A percentile compares a stretch with the other conserved stretches of the same genome.
Evolutionary conservation across 192 early-diverging fungal genomes (phyloP).

Genomic region (Linnemannia elongata): DNA sequence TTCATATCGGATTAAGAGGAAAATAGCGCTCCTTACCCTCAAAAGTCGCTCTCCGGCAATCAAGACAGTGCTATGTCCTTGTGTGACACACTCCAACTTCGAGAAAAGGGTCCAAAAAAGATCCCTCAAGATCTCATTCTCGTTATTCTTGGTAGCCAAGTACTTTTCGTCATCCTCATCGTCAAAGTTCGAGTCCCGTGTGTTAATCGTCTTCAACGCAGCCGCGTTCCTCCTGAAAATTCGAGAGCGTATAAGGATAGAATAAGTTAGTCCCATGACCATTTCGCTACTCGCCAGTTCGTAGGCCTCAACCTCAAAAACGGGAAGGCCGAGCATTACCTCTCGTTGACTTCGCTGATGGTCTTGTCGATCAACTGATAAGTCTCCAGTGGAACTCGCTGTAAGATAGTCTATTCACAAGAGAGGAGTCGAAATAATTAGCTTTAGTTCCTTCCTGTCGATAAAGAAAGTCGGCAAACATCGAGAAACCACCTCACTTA

Average conservation of each 20-base stretch:
- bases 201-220: conserved; percentile 55
- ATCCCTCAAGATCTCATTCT: conserved; percentile 81
- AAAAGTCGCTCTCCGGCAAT: conserved; percentile 69
- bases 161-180: conserved; percentile 63
- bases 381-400: conserved; percentile 78
- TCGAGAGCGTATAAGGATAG: background rate
- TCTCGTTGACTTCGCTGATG: conserved; percentile 79
- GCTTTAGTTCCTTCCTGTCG: background rate
- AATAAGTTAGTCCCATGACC: background rate
- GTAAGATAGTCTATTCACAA: conserved; percentile 71
- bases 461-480: background rate
- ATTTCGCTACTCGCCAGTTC: background rate
- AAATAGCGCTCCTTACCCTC: conserved; percentile 33
- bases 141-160: conserved; percentile 65
- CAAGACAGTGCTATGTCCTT: conserved; percentile 80
- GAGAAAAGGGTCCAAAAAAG: conserved; percentile 83
- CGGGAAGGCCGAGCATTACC: conserved; percentile 52
- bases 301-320: background rate
- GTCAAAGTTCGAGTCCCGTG: conserved; percentile 55
- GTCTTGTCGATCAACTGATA: conserved; percentile 81
- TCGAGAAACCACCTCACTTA: conserved; percentile 10
- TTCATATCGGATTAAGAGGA: background rate
- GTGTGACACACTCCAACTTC: conserved; percentile 79
- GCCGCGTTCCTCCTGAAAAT: conserved; percentile 35
- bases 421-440: conserved; percentile 10